Evolutionary conservation across 192 early-diverging fungal species (phyloP), one percentile per base, ranked within the genome.

Genomic region (Chytriomyces confervae): DNA sequence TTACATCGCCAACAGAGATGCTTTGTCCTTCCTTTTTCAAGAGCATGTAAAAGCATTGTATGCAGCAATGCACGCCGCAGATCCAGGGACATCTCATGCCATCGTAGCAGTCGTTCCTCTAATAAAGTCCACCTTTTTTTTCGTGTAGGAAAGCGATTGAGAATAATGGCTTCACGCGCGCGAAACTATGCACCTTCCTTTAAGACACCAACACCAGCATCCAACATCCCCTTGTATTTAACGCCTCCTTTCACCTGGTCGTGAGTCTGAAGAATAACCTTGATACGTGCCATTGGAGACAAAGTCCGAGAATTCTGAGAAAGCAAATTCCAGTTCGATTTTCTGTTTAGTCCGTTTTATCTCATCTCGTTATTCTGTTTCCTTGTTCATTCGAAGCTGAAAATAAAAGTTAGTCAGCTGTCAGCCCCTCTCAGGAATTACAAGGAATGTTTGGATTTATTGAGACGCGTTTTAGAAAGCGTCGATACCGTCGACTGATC

Each of bases 271-370:
- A 99, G 85, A 64, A 96, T 84, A 36, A 96, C 94, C 89, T 98
- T 99, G 86, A 99, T 91, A 74, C 96, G 93, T 84, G 98, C 97
- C 85, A 93, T 93, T 51, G 97, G 97, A 27, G 95, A n/a, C 95
- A 95, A 48, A 94, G 91, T 50, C 96, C 98, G 5, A 96, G 97
- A 87, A 98, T 95, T 78, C 98, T 96, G 45, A 96, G 96, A 82
- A 94, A 88, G 50, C 93, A 90, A 66, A 92, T 80, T 98, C 95
- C 80, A 84, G 78, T 79, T 82, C 48, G 77, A 73, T 50, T 83
- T 78, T 45, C 91, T 83, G 66, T 86, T 85, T 23, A 36, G 36
- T 36, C 36, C 36, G 4, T 36, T 36, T 36, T 36, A 36, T 36
- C 36, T 36, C 1, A 36, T 36, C 36, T 36, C 36, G 0, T 36